Percentiles rank a stretch among this genome's conserved stretches.
These are phyloP conservation scores for Scedosporium boydii DNA, from an alignment of 2,329 filamentous ascomycete genomes.

Conservation along the genomic window DNA sequence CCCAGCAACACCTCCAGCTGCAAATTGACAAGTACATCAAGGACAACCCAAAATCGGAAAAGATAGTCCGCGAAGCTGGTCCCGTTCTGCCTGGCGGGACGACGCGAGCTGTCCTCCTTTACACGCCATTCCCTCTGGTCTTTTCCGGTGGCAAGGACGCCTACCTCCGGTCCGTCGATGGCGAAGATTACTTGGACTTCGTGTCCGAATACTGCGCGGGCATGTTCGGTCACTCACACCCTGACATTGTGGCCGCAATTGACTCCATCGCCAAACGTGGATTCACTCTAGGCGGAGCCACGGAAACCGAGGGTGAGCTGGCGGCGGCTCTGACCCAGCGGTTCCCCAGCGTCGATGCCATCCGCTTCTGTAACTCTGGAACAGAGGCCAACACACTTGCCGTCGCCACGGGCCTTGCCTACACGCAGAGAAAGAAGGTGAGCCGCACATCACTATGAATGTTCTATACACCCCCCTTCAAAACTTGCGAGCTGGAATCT, in stretches of 20 bases:
- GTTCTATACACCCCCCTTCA: too few relatives aligned
- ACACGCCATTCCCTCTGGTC: too few relatives aligned
- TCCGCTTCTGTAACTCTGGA: conserved; percentile 56
- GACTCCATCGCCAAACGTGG: conserved; percentile 34
- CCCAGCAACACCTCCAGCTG: too few relatives aligned
- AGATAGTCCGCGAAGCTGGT: too few relatives aligned
- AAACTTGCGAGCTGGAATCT: too few relatives aligned
- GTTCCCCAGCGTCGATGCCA: conserved; percentile 40
- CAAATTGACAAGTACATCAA: too few relatives aligned
- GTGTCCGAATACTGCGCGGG: conserved; percentile 55
- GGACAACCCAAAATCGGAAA: too few relatives aligned
- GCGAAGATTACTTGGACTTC: conserved; percentile 42
- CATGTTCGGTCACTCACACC: conserved; percentile 56
- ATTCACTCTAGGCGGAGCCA: conserved; percentile 32
- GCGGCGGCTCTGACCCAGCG: conserved; percentile 42
- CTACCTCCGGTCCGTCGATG: conserved; percentile 29
- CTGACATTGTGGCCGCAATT: conserved; percentile 40
- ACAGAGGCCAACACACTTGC: conserved; percentile 57
- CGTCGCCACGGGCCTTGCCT: conserved; percentile 41
- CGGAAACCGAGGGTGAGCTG: conserved; percentile 23
- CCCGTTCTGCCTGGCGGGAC: too few relatives aligned
- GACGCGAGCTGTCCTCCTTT: too few relatives aligned
- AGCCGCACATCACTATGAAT: too few relatives aligned
- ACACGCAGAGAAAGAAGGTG: conserved; percentile 23
- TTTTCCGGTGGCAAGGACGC: conserved; percentile 7